These are phyloP conservation scores for Trichoderma polysporum DNA, from an alignment of 2,329 filamentous ascomycete species.

Conservation along the genomic window DNA sequence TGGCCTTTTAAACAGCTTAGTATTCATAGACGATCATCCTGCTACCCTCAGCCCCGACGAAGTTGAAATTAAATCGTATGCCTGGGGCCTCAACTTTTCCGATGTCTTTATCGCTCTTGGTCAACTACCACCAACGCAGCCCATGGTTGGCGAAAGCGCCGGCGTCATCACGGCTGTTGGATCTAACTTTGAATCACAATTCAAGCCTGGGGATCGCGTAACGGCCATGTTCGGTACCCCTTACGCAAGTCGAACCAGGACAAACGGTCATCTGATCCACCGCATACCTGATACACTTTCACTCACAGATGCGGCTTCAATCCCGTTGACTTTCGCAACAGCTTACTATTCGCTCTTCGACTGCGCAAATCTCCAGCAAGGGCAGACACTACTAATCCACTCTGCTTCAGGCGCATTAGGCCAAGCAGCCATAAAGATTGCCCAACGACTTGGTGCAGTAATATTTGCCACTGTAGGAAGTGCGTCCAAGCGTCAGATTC, in stretches of 20 bases:
- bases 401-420: constrained; percentile 32
- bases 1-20: constrained; percentile 25
- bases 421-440: constrained; percentile 37
- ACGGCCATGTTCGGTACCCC: neutral
- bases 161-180: constrained; percentile 36
- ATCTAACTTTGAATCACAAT: constrained; percentile 25
- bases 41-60: constrained; percentile 22
- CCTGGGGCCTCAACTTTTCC: constrained; percentile 37
- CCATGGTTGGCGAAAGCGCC: constrained; percentile 36
- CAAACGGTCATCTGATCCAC: neutral
- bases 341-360: constrained; percentile 28
- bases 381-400: constrained; percentile 29
- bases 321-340: constrained; percentile 13
- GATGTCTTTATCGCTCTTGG: constrained; percentile 39
- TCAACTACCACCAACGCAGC: constrained; percentile 30
- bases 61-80: constrained; percentile 23
- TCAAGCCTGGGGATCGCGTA: constrained; percentile 25
- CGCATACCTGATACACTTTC: neutral
- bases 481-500: neutral
- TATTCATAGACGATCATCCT: constrained; percentile 24
- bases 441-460: constrained; percentile 26
- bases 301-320: constrained; percentile 7
- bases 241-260: constrained; percentile 10
- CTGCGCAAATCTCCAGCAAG: constrained; percentile 24
- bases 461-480: constrained; percentile 2